Evolutionary conservation across 2,329 filamentous ascomycete species (phyloP).

Genomic region (Cladosporium austrohemisphaericum): DNA sequence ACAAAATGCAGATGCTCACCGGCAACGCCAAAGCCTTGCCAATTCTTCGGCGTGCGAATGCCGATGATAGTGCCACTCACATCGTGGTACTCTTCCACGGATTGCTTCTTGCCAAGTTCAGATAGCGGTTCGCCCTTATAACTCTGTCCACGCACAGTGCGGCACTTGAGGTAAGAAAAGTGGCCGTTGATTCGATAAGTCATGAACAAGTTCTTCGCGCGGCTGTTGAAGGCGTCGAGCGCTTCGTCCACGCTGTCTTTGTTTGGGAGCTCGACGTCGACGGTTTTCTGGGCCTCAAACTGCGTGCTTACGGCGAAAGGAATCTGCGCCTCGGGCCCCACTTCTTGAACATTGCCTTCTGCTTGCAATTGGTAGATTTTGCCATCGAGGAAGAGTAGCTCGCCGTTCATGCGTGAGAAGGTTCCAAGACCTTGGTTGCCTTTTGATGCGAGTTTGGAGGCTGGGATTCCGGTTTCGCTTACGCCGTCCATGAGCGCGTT

Average conservation of each 20-base stretch:
- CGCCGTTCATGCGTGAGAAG: constrained; percentile 43
- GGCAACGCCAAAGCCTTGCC: constrained; percentile 40
- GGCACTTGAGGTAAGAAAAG: constrained; percentile 31
- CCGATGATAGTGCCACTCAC: constrained; percentile 42
- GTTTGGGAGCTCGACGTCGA: constrained; percentile 20
- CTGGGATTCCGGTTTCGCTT: constrained; percentile 46
- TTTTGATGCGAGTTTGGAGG: constrained; percentile 43
- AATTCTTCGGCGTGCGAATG: constrained; percentile 39
- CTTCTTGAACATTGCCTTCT: constrained; percentile 34
- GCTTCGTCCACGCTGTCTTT: constrained; percentile 28
- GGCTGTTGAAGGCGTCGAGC: constrained; percentile 26
- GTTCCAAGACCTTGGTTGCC: constrained; percentile 51
- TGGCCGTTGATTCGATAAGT: constrained; percentile 31
- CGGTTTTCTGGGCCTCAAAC: constrained; percentile 30
- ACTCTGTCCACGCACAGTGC: constrained; percentile 32
- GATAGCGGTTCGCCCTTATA: constrained; percentile 31
- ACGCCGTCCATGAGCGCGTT: constrained; percentile 45
- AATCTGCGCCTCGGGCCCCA: constrained; percentile 34
- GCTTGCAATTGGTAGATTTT: constrained; percentile 41
- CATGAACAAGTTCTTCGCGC: constrained; percentile 33
- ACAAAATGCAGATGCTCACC: constrained; percentile 44
- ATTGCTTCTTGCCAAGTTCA: constrained; percentile 40
- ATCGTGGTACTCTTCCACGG: constrained; percentile 36
- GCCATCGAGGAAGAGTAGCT: constrained; percentile 42
- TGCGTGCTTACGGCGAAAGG: constrained; percentile 38